Percentiles rank a stretch among this genome's conserved stretches.
Conservation (phyloP, 805 yeast genomes). For the Starmerella asiatica region DNA sequence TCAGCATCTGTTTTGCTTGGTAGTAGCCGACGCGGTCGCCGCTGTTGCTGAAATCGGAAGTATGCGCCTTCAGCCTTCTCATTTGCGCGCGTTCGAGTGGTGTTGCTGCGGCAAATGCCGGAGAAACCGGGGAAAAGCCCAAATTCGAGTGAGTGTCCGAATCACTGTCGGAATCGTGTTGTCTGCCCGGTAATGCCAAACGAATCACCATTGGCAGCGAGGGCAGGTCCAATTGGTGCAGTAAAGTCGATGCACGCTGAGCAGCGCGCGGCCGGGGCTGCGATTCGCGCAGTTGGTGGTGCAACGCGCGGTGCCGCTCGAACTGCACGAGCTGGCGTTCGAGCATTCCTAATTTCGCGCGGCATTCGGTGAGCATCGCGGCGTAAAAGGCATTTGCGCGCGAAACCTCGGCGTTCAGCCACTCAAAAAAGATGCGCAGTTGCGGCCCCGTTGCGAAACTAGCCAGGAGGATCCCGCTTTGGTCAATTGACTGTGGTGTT, state of each 20-base stretch:
- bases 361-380: constrained; percentile 46
- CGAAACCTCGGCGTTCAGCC: constrained; percentile 51
- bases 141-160: too few relatives aligned
- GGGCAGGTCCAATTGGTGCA: constrained; percentile 15
- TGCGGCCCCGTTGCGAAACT: constrained; percentile 22
- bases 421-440: constrained; percentile 39
- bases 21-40: constrained; percentile 37
- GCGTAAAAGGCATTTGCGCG: constrained; percentile 51
- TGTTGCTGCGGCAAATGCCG: not conserved
- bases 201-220: constrained; percentile 10
- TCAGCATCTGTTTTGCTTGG: constrained; percentile 53
- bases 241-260: not conserved
- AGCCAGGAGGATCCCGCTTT: constrained; percentile 10
- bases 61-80: constrained; percentile 5
- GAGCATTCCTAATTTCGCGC: constrained; percentile 44
- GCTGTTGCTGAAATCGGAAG: constrained; percentile 12
- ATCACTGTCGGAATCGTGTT: not conserved
- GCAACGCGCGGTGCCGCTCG: constrained; percentile 32
- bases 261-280: constrained; percentile 1
- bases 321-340: constrained; percentile 54
- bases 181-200: not conserved
- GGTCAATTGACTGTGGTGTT: not conserved
- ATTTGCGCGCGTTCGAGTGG: not conserved
- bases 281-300: constrained; percentile 5
- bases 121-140: not conserved